Evolutionary conservation across 257 asterid genomes (phyloP), one percentile per base, ranked within the genome.

Genomic region (Datura wrightii): DNA sequence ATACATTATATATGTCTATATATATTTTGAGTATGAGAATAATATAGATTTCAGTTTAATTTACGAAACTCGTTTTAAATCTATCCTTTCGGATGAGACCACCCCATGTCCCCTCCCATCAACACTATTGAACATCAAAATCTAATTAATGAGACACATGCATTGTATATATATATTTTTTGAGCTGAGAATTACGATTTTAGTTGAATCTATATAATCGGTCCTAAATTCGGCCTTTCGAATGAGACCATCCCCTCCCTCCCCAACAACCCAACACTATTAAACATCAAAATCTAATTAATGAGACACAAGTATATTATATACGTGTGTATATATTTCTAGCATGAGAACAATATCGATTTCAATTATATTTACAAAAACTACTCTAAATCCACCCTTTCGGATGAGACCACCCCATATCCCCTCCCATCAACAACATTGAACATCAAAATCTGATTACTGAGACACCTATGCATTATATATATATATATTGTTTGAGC

Each of bases 61-160:
- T 2, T 39, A 39, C 42, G 4, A 4, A 39, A 39, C 4, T 39
- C 42, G 42, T 39, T 39, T 4, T 39, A 39, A 39, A 39, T n/a
- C 8, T 5, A 0, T 2, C 24, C 5, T 56, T 56, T 56, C 42
- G 10, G 2, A 56, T 16, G 63, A 1, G 63, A 56, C 24, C 31
- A 56, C 31, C 24, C 7, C 63, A 16, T 24, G 31, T 56, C 31
- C 31, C 63, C 63, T 56, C 7, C 37, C 76, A 2, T 50, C 7
- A 15, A 19, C 36, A 46, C 54, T 46, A 36, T 46, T 48, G 18
- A 44, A 71, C 56, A 42, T 71, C 56, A 71, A 71, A 44, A 44
- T 71, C 42, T 80, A 87, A 84, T 90, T 74, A 88, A 84, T 90
- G 89, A 88, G 55, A 76, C 91, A 85, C 89, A 87, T 90, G 90